A percentile compares a stretch with the other conserved stretches of the same genome.
Conservation (phyloP, 768 basidiomycete genomes). For the Hygrophoropsis aurantiaca region DNA sequence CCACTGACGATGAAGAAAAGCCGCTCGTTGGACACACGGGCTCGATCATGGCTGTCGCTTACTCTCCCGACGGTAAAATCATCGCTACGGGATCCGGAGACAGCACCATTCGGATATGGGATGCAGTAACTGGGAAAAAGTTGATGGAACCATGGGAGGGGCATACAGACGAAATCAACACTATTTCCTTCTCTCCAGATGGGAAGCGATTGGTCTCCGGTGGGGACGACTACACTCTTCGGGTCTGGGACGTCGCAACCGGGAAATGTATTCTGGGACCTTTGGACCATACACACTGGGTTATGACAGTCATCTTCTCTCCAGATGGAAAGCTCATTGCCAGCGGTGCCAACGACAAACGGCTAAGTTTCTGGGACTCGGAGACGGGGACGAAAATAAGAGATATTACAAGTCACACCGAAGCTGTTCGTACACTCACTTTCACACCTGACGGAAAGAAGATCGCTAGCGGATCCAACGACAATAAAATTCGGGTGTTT, state of each 20-base stretch:
- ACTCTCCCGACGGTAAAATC: no score
- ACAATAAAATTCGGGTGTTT: constrained; percentile 5
- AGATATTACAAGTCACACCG: constrained; percentile 1
- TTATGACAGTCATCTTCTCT: constrained; percentile 3
- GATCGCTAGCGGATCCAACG: constrained; percentile 9
- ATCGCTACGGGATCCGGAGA: no score
- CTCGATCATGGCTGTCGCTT: no score
- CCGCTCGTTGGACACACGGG: no score
- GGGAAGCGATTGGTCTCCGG: neutral
- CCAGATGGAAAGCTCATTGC: neutral
- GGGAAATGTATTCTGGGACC: neutral
- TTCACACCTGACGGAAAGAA: constrained; percentile 9
- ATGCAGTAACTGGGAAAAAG: no score
- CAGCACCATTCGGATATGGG: no score
- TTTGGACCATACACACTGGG: neutral
- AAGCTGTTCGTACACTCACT: constrained; percentile 1
- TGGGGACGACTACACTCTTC: neutral
- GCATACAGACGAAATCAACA: neutral
- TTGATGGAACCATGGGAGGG: neutral
- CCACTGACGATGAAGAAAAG: no score
- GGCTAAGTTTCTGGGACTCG: constrained; percentile 3
- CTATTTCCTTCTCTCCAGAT: neutral
- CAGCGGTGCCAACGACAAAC: constrained; percentile 1
- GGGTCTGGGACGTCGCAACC: neutral
- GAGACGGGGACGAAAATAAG: neutral